These are phyloP conservation scores for Ustilago sp. DNA, from an alignment of 1,284 basidiomycete genomes.

Conservation along the genomic window DNA sequence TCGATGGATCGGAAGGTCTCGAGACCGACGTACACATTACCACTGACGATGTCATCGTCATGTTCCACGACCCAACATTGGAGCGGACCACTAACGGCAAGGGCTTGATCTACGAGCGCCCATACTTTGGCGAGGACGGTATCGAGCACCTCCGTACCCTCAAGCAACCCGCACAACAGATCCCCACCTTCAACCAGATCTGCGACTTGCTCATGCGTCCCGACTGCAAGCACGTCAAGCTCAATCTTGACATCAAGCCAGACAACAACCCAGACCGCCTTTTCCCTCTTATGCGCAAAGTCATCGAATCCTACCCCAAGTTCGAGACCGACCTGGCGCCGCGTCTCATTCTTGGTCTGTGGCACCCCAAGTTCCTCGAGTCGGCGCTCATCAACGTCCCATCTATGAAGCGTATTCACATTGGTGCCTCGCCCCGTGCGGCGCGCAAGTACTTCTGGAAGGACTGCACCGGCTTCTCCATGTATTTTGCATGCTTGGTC, in stretches of 20 bases:
- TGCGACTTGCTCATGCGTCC: slow-evolving; percentile 66
- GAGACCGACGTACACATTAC: slow-evolving; percentile 93
- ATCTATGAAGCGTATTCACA: slow-evolving; percentile 86
- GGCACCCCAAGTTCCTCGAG: slow-evolving; percentile 87
- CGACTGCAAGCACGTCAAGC: slow-evolving; percentile 66
- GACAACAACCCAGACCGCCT: slow-evolving; percentile 89
- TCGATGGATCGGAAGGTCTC: slow-evolving; percentile 67
- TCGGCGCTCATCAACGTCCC: slow-evolving; percentile 82
- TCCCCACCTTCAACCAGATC: slow-evolving; percentile 66
- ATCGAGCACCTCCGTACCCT: slow-evolving; percentile 86
- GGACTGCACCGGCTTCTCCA: slow-evolving; percentile 86
- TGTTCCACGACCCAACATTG: slow-evolving; percentile 90
- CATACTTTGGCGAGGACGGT: slow-evolving; percentile 73
- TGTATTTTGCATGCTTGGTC: slow-evolving; percentile 82
- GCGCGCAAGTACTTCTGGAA: slow-evolving; percentile 92
- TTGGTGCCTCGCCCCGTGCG: slow-evolving; percentile 77
- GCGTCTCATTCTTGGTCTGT: slow-evolving; percentile 82
- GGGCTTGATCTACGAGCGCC: slow-evolving; percentile 72
- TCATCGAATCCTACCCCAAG: slow-evolving; percentile 78
- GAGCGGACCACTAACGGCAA: slow-evolving; percentile 74
- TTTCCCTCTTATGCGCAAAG: slow-evolving; percentile 84
- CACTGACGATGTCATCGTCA: slow-evolving; percentile 85
- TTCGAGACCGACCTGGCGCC: slow-evolving; percentile 88
- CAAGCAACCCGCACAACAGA: slow-evolving; percentile 77
- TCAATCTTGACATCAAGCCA: slow-evolving; percentile 85